Conservation (phyloP, 108 stramenopile genomes). For the Cylindrotheca fusiformis region DNA sequence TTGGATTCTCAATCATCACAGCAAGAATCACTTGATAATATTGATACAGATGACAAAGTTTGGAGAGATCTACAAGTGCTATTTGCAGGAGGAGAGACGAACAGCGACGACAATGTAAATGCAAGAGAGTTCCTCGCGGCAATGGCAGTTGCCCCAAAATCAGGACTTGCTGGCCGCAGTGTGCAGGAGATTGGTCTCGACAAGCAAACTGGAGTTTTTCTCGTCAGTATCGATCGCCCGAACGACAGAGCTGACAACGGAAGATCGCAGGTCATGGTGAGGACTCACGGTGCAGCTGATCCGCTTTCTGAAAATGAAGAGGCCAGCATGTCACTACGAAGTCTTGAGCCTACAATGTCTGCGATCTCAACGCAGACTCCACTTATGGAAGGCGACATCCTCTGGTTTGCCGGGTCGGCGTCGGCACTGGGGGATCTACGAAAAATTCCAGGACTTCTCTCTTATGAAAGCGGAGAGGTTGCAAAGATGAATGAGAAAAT, state of each 20-base stretch:
- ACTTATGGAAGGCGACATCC: slow-evolving; percentile 41
- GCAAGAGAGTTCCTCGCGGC: slow-evolving; percentile 73
- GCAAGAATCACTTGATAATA: neutral
- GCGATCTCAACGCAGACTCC: slow-evolving; percentile 36
- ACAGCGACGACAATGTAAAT: neutral
- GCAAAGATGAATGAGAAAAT: slow-evolving; percentile 68
- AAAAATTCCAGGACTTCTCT: slow-evolving; percentile 75
- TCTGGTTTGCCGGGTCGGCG: slow-evolving; percentile 80
- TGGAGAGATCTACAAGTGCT: slow-evolving; percentile 72
- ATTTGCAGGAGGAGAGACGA: slow-evolving; percentile 21
- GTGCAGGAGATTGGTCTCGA: slow-evolving; percentile 54
- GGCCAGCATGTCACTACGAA: neutral
- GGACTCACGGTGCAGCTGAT: neutral
- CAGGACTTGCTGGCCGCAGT: slow-evolving; percentile 49
- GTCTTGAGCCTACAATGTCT: slow-evolving; percentile 7
- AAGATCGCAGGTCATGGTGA: neutral
- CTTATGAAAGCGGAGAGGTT: slow-evolving; percentile 63
- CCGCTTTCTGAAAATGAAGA: slow-evolving; percentile 7
- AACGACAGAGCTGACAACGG: neutral
- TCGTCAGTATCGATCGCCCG: slow-evolving; percentile 82
- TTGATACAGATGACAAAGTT: slow-evolving; percentile 20
- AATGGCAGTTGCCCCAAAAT: slow-evolving; percentile 59
- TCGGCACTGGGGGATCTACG: slow-evolving; percentile 45
- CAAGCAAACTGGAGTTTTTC: slow-evolving; percentile 64
- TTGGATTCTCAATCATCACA: too few relatives aligned